Evolutionary conservation across 257 asterid species (phyloP).

Genomic region (Nicotiana sylvestris): DNA sequence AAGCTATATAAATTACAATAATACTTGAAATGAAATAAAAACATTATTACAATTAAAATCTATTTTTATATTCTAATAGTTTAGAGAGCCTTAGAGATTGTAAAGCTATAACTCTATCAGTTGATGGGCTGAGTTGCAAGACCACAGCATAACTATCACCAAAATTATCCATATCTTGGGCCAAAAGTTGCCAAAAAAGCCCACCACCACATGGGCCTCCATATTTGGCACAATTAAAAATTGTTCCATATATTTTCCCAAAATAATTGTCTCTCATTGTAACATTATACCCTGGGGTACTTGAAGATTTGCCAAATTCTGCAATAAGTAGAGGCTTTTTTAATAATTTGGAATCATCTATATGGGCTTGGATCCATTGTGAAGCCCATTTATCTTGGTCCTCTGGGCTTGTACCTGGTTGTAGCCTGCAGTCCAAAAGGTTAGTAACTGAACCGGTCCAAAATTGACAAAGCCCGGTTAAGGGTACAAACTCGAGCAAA

Average conservation of each 20-base stretch:
- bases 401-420: background rate
- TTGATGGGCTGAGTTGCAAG: conserved; percentile 18
- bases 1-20: background rate
- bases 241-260: conserved; percentile 9
- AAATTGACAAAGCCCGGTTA: too few species aligned
- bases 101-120: conserved; percentile 18
- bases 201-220: conserved; percentile 16
- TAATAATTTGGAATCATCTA: conserved; percentile 15
- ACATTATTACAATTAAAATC: background rate
- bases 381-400: background rate
- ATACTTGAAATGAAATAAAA: background rate
- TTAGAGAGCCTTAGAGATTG: conserved; percentile 23
- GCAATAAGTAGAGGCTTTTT: conserved; percentile 19
- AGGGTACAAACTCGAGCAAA: too few species aligned
- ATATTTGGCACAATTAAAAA: conserved; percentile 8
- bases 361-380: conserved; percentile 19
- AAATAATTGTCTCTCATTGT: conserved; percentile 16
- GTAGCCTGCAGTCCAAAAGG: background rate
- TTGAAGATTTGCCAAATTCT: conserved; percentile 21
- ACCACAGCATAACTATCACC: conserved; percentile 27
- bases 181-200: conserved; percentile 25
- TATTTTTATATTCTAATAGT: background rate
- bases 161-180: conserved; percentile 20
- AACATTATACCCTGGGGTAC: background rate
- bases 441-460: too few species aligned